Evolutionary conservation across 345 rosid genomes (phyloP).

Genomic region (Pugionium cornutum): DNA sequence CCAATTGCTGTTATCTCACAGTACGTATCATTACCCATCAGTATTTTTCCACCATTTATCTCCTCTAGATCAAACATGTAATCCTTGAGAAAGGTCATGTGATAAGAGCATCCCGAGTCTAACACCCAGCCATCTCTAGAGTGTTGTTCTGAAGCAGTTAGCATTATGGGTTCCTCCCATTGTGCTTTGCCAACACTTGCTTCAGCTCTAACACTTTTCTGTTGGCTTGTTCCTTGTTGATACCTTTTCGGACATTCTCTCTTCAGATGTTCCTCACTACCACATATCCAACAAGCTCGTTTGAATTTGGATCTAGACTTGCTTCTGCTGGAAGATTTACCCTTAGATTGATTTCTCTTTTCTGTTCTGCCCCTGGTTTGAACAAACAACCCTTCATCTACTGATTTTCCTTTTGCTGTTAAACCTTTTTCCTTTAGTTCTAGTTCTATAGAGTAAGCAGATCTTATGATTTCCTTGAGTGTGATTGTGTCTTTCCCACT

Average conservation of each 20-base stretch:
- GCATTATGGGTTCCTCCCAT: not conserved
- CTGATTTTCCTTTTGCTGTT: no score
- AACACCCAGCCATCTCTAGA: not conserved
- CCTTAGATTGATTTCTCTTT: not conserved
- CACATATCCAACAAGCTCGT: not conserved
- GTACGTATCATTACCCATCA: not conserved
- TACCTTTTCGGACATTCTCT: not conserved
- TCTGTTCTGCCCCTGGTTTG: not conserved
- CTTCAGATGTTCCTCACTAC: not conserved
- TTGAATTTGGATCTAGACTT: not conserved
- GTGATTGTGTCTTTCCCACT: not conserved
- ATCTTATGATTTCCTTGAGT: not conserved
- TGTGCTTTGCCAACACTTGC: not conserved
- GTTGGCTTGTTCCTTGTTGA: not conserved
- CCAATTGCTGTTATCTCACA: not conserved
- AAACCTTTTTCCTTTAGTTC: no score
- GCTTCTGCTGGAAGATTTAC: not conserved
- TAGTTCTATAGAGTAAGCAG: no score
- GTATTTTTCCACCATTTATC: not conserved
- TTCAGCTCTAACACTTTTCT: not conserved
- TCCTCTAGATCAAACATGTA: not conserved
- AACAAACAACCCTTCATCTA: not conserved
- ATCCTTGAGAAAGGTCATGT: not conserved
- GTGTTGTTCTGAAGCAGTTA: not conserved
- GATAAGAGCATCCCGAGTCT: slow-evolving; percentile 4